Evolutionary conservation across 2,329 filamentous ascomycete genomes (phyloP).

Genomic region (Fusarium sacchari): DNA sequence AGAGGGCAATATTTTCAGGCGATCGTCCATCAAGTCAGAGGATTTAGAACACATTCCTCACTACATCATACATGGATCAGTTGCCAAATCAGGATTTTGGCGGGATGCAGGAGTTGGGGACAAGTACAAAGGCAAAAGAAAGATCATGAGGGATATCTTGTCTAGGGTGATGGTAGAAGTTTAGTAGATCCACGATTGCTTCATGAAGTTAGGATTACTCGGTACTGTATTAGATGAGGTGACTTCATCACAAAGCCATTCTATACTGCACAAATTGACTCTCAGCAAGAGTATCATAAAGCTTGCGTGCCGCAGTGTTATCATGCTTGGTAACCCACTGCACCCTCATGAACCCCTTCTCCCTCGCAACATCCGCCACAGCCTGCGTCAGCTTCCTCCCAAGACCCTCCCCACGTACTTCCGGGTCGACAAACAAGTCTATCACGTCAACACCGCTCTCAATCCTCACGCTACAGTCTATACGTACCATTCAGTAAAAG

Average conservation of each 20-base stretch:
- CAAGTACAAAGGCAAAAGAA: not conserved
- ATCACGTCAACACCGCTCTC: not conserved
- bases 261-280: conserved; percentile 29
- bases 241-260: not conserved
- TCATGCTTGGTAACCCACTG: conserved; percentile 35
- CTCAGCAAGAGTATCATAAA: conserved; percentile 30
- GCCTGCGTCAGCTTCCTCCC: conserved; percentile 21
- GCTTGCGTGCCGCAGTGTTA: conserved; percentile 7
- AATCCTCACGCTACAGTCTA: rapidly evolving
- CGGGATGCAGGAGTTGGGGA: not conserved
- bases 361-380: conserved; percentile 16
- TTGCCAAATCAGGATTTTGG: not conserved
- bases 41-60: not conserved
- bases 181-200: rapidly evolving
- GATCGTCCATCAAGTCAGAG: not conserved
- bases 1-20: not conserved
- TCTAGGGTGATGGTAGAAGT: rapidly evolving
- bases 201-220: no score
- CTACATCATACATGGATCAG: not conserved
- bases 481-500: conserved; percentile 20
- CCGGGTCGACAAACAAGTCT: conserved; percentile 23
- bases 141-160: not conserved
- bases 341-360: conserved; percentile 20
- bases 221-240: not conserved
- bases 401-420: conserved; percentile 1